Percentiles rank a stretch among this genome's conserved stretches.
Evolutionary conservation across 2,329 filamentous ascomycete genomes (phyloP).

Genomic region (Arthroderma sp.): DNA sequence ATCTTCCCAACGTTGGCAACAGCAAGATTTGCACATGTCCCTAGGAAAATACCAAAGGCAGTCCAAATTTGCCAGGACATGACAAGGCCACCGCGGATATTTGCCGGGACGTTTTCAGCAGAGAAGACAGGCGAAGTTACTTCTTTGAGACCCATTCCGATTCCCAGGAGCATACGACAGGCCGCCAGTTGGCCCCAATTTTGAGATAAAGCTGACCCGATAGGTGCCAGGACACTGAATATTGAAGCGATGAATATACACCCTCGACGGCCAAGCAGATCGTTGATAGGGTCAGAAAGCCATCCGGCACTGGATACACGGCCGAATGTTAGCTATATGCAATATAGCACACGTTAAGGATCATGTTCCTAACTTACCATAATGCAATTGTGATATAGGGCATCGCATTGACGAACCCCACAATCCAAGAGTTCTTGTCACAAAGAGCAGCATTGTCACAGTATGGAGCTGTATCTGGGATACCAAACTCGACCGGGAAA

Average conservation of each 20-base stretch:
- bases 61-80: slow-evolving; percentile 44
- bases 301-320: slow-evolving; percentile 47
- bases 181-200: slow-evolving; percentile 46
- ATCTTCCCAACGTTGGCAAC: slow-evolving; percentile 47
- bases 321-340: slow-evolving; percentile 40
- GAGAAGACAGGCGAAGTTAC: slow-evolving; percentile 45
- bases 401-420: slow-evolving; percentile 48
- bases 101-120: slow-evolving; percentile 42
- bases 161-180: slow-evolving; percentile 43
- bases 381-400: slow-evolving; percentile 38
- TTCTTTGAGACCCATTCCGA: slow-evolving; percentile 50
- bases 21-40: slow-evolving; percentile 52
- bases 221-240: slow-evolving; percentile 53
- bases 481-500: slow-evolving; percentile 37
- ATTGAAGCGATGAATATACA: slow-evolving; percentile 51
- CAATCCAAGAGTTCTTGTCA: slow-evolving; percentile 39
- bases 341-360: slow-evolving; percentile 47
- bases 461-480: slow-evolving; percentile 26
- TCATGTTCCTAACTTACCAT: slow-evolving; percentile 30
- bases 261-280: slow-evolving; percentile 45
- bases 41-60: slow-evolving; percentile 50
- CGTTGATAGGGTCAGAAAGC: slow-evolving; percentile 53
- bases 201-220: slow-evolving; percentile 49
- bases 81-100: slow-evolving; percentile 43
- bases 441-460: slow-evolving; percentile 14